Evolutionary conservation across 192 early-diverging fungal genomes (phyloP), one percentile per base, ranked within the genome.

Genomic region (Piromyces finnis): DNA sequence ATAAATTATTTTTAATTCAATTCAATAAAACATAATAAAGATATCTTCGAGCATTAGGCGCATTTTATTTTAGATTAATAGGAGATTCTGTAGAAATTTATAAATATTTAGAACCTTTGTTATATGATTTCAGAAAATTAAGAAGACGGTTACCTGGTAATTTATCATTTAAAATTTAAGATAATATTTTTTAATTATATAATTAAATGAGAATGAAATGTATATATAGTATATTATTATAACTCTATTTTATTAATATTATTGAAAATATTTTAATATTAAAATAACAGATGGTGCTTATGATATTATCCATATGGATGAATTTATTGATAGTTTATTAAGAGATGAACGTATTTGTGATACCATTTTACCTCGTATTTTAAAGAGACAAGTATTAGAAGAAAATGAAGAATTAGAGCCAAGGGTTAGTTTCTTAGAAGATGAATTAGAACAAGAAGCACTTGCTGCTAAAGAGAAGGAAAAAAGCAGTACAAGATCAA

Each of bases 51-150:
- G 97, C 96, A 0, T 84, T 99, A 27, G 95, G 92, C 0, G 92
- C 94, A 4, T 92, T 97, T 83, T 99, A 98, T 79, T 83, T 97
- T 29, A 89, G 96, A 12, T 85, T 99, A 14, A 95, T 94, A 12
- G 90, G 90, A 29, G 90, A 86, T 22, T 83, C 95, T 7, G 82
- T 87, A 27, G 95, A 97, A 26, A 90, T 96, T 28, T 98, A 99
- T 84, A 86, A 87, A 16, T 89, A 90, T 39, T 86, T 99, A 28
- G 97, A 99, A 83, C 93, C 94, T 0, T 85, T 97, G 17, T 86
- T 97, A 79, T 86, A 88, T 78, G 96, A 99, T 82, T 94, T 91
- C 78, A 87, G 95, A 79, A 98, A 98, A 83, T 85, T 99, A 77
- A 84, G 96, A 29, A 81, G 87, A 78, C 79, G 89, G 59, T 84